Conservation (phyloP, 257 asterid species). For the Solanum corneliomulleri region DNA sequence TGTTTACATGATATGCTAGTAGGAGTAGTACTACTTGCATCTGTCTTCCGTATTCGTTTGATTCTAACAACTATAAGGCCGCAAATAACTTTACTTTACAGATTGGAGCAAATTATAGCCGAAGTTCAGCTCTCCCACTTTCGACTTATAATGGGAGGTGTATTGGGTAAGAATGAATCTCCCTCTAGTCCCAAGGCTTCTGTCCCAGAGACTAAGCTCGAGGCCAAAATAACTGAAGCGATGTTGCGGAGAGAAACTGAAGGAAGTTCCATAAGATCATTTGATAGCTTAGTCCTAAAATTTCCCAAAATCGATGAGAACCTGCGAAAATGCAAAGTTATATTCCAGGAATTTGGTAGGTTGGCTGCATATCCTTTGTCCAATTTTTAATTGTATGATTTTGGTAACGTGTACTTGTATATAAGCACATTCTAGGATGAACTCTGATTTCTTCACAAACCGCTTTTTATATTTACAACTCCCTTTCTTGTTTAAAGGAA, state of each 20-base stretch:
- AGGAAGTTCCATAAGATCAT: conserved; percentile 64
- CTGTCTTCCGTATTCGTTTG: background rate
- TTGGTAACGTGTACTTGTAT: background rate
- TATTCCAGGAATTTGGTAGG: conserved; percentile 65
- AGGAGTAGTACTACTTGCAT: background rate
- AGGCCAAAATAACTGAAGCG: conserved; percentile 52
- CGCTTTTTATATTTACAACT: background rate
- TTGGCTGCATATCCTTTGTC: background rate
- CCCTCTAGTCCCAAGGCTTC: conserved; percentile 11
- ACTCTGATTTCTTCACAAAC: background rate
- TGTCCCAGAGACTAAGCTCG: conserved; percentile 65
- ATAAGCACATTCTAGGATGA: background rate
- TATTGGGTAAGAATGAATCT: conserved; percentile 41
- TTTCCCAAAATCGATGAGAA: conserved; percentile 82
- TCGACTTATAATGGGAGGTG: conserved; percentile 55
- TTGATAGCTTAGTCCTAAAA: conserved; percentile 59
- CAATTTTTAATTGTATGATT: background rate
- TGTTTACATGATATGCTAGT: background rate
- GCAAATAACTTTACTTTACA: background rate
- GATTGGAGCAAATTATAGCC: background rate
- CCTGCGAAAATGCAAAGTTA: conserved; percentile 59
- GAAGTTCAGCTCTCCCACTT: background rate
- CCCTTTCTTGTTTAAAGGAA: background rate
- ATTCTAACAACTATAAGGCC: background rate
- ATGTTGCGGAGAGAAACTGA: conserved; percentile 50